Base-by-base conservation (phyloP, 805 yeast species). In the Yarrowia porcina region DNA sequence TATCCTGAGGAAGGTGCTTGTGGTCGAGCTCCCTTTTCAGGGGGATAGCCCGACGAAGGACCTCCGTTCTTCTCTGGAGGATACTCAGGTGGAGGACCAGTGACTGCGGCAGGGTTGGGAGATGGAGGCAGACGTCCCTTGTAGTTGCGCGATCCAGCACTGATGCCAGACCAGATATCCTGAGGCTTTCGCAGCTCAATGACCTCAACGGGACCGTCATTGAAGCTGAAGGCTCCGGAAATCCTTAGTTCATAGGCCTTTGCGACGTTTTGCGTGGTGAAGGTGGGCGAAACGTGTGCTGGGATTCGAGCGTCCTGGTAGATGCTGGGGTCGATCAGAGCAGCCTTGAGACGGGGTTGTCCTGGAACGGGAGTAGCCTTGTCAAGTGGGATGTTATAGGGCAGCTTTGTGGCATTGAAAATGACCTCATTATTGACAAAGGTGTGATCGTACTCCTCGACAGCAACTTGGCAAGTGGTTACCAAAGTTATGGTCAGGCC, bases 191-290 rank as follows among this genome's bases (percentile, higher is more conserved):
- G 28, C 21, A 56, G 28, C 61, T 56, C 61, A 27, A 59, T 33
- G 18, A 44, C 63, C 44, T 59, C 63, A 17, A 59, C 54, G 9
- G 63, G 63, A 3, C 63, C 63, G 28, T 45, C 44, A 18, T 59
- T 36, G 44, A 59, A 44, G 17, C 54, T 33, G 17, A 78, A 67
- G 1, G 77, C 78, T 4, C 72, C 75, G 1, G 67, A 66, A 12
- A 81, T 68, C 38, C 68, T 70, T 41, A 82, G 61, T 4, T 68
- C 65, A 67, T 83, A 83, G n/a, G 64, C 66, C 38, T 88, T 75
- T 11, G 74, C 69, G 21, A 86, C 77, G 67, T 84, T 85, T 68
- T 89, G 84, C 4, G 85, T 79, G 25, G 69, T 71, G 70, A 87
- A 86, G 18, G 81, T 72, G 1, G 89, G 88, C 2, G 84, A 74